Evolutionary conservation across 73 alveolate species (phyloP).

Genomic region (Paramecium tetraurelia): DNA sequence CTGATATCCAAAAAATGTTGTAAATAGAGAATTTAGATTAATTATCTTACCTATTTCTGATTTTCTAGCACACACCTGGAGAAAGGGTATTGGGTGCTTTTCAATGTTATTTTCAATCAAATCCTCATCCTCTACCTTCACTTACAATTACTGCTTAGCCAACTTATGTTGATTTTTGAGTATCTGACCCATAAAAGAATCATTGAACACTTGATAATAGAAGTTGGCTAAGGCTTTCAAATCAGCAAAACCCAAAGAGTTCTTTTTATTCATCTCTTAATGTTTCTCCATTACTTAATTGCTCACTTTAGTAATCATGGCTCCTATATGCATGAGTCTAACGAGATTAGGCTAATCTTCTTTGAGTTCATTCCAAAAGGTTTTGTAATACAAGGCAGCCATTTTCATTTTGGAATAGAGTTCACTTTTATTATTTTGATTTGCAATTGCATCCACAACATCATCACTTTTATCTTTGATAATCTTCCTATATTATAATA

Average conservation of each 20-base stretch:
- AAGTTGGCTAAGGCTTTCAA: neutral
- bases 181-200: neutral
- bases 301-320: slow-evolving; percentile 12
- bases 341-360: slow-evolving; percentile 54
- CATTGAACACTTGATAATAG: neutral
- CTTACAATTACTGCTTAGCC: neutral
- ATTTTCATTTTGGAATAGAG: slow-evolving; percentile 34
- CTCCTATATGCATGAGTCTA: slow-evolving; percentile 42
- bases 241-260: neutral
- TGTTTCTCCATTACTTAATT: slow-evolving; percentile 9
- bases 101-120: slow-evolving; percentile 3
- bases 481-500: slow-evolving; percentile 20
- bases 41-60: neutral
- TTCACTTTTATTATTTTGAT: neutral
- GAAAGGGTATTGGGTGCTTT: slow-evolving; percentile 45
- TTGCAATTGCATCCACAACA: slow-evolving; percentile 52
- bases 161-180: neutral
- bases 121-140: neutral
- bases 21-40: slow-evolving; percentile 41
- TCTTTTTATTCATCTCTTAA: slow-evolving; percentile 45
- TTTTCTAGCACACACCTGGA: neutral
- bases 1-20: slow-evolving; percentile 54
- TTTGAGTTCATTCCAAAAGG: slow-evolving; percentile 50
- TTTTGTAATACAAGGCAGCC: slow-evolving; percentile 35
- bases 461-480: slow-evolving; percentile 39